phyloP scores from a whole-genome alignment of 495 filamentous ascomycete genomes.

The Penicillium alfredii region DNA sequence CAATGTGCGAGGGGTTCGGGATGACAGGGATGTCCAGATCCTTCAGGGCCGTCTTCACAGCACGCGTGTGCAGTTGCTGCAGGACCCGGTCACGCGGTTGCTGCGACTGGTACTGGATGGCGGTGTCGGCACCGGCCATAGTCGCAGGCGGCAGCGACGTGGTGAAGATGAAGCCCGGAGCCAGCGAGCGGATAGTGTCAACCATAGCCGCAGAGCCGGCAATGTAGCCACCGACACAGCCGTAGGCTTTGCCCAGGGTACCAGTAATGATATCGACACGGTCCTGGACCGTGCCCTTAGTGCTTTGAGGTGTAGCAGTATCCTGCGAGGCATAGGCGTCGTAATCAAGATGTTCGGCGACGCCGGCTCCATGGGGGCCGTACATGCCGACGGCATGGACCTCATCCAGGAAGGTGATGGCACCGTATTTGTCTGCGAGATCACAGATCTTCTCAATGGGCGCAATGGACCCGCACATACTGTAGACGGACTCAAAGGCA shows the following conservation, averaged over 20 bases:
- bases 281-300: constrained; percentile 82
- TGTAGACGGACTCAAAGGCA: constrained; percentile 96
- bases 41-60: constrained; percentile 74
- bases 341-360: constrained; percentile 95
- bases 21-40: constrained; percentile 91
- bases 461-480: constrained; percentile 96
- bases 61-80: constrained; percentile 92
- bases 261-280: constrained; percentile 96
- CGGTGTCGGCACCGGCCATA: constrained; percentile 88
- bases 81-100: constrained; percentile 78
- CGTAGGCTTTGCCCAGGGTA: constrained; percentile 95
- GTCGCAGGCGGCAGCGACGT: constrained; percentile 92
- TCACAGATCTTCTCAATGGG: constrained; percentile 95
- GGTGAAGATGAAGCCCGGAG: constrained; percentile 98
- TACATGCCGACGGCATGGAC: constrained; percentile 99
- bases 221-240: constrained; percentile 96
- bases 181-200: constrained; percentile 91
- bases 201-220: constrained; percentile 84
- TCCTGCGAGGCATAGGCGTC: constrained; percentile 51
- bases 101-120: constrained; percentile 85
- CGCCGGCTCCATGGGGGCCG: constrained; percentile 90
- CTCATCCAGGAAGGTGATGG: constrained; percentile 95
- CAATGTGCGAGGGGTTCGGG: constrained; percentile 93
- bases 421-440: constrained; percentile 94
- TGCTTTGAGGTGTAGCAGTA: constrained; percentile 56